Base-by-base conservation (phyloP, 2,329 filamentous ascomycete species). In the Nemania abortiva region DNA sequence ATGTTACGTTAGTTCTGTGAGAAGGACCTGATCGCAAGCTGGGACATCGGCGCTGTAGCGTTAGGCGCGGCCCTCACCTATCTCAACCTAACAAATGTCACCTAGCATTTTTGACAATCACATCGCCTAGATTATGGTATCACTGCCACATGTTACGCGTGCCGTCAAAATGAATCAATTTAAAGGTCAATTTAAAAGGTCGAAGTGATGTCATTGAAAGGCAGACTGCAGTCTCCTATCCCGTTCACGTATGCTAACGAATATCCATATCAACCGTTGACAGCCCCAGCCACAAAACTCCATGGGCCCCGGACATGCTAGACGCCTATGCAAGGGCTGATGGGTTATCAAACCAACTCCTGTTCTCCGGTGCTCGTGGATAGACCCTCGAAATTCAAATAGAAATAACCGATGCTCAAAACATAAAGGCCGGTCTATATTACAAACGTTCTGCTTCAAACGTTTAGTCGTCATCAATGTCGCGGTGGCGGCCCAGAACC, bases 391-490 rank as follows among this genome's bases (percentile, higher is more conserved):
- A 63, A 74, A 47, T 54, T 60, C 68, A 50, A 68, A 65, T 63
- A 70, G 69, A 71, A 64, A 62, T n/a, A 69, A 71, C 52, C 61
- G 39, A 68, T 69, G 59, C 52, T 65, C n/a, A 13, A 64, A 57
- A 64, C 64, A 20, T 22, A 49, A 65, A 42, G 24, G 15, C 47
- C 54, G 63, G 50, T 64, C 37, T 71, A 69, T 70, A 65, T 68
- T 55, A 63, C 15, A 64, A 60, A 53, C 29, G 31, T 42, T 39
- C n/a, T 6, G 20, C 31, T 52, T 53, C 52, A 18, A 50, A 22
- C 18, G 29, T 73, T 77, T 81, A 90, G 75, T 91, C 89, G 71
- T 91, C 89, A 70, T 91, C 89, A 31, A 91, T 80, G 73, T 91
- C 89, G 55, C 84, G 84, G 81, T 91, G 89, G 68, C 89, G 86